Conservation (phyloP, 2,329 filamentous ascomycete genomes). For the Pyrenophora seminiperda region DNA sequence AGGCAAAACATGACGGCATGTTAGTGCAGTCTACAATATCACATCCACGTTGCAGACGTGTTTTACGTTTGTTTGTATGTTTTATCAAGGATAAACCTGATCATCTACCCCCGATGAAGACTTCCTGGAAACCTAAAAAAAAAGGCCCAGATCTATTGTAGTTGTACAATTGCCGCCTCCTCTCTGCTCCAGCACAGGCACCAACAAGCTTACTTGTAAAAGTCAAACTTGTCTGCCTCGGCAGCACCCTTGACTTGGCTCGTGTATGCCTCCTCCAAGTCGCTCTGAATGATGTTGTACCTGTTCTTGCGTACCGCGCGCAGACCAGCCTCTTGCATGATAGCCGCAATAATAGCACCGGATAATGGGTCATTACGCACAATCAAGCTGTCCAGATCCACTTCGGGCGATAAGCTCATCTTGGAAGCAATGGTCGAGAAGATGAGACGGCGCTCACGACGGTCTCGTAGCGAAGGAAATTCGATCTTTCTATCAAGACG, state of each 20-base stretch:
- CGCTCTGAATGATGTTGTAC: slow-evolving; percentile 98
- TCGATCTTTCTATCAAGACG: slow-evolving; percentile 98
- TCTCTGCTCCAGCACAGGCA: slow-evolving; percentile 2
- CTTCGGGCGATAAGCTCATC: slow-evolving; percentile 96
- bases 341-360: slow-evolving; percentile 94
- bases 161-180: slow-evolving; percentile 25
- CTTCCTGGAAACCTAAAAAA: background rate
- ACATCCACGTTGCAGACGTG: background rate
- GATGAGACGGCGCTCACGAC: slow-evolving; percentile 92
- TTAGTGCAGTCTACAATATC: too few species aligned
- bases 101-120: background rate
- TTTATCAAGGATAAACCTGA: background rate
- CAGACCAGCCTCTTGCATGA: slow-evolving; percentile 98
- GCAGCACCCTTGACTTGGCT: slow-evolving; percentile 88
- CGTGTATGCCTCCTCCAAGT: slow-evolving; percentile 96
- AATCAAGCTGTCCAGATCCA: slow-evolving; percentile 94
- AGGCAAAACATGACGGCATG: too few species aligned
- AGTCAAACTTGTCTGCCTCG: slow-evolving; percentile 80
- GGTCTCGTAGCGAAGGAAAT: slow-evolving; percentile 92
- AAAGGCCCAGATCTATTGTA: slow-evolving; percentile 21
- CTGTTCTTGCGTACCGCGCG: slow-evolving; percentile 95
- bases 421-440: slow-evolving; percentile 96
- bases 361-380: slow-evolving; percentile 95
- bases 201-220: slow-evolving; percentile 43
- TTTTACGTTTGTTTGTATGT: background rate